These are phyloP conservation scores for Suhomyces kilbournensis DNA, from an alignment of 805 yeast genomes.

Conservation along the genomic window DNA sequence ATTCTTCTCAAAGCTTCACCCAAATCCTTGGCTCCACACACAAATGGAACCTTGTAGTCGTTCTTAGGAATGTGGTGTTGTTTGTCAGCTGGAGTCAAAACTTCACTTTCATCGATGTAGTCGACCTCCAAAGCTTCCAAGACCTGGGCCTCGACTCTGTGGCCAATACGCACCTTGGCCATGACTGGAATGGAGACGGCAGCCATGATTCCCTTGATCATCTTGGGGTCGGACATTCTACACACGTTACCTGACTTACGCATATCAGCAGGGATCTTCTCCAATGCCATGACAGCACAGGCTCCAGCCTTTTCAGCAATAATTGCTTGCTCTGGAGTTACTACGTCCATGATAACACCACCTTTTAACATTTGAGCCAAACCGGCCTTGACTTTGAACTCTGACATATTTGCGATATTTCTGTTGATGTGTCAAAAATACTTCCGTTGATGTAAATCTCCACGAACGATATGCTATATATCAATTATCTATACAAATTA, in stretches of 20 bases:
- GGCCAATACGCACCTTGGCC: slow-evolving; percentile 87
- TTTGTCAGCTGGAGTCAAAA: slow-evolving; percentile 78
- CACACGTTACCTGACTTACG: slow-evolving; percentile 79
- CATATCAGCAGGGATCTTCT: slow-evolving; percentile 82
- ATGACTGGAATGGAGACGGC: slow-evolving; percentile 72
- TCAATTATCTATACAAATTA: not conserved
- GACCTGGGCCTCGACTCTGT: slow-evolving; percentile 76
- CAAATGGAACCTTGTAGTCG: slow-evolving; percentile 69
- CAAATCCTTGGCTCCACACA: slow-evolving; percentile 77
- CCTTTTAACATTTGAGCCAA: slow-evolving; percentile 85
- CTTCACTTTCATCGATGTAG: slow-evolving; percentile 83
- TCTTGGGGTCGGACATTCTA: slow-evolving; percentile 80
- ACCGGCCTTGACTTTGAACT: slow-evolving; percentile 64
- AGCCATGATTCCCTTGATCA: slow-evolving; percentile 72
- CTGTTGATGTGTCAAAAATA: not conserved
- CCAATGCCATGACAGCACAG: slow-evolving; percentile 87
- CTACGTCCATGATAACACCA: slow-evolving; percentile 73
- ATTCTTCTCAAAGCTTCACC: slow-evolving; percentile 81
- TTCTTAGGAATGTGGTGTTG: slow-evolving; percentile 58
- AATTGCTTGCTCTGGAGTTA: slow-evolving; percentile 73
- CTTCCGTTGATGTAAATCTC: not conserved
- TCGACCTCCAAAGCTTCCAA: slow-evolving; percentile 70
- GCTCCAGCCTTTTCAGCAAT: slow-evolving; percentile 85
- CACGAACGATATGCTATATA: not conserved
- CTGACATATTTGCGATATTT: slow-evolving; percentile 17